Evolutionary conservation across 257 asterid genomes (phyloP).

Genomic region (Buddleja alternifolia): DNA sequence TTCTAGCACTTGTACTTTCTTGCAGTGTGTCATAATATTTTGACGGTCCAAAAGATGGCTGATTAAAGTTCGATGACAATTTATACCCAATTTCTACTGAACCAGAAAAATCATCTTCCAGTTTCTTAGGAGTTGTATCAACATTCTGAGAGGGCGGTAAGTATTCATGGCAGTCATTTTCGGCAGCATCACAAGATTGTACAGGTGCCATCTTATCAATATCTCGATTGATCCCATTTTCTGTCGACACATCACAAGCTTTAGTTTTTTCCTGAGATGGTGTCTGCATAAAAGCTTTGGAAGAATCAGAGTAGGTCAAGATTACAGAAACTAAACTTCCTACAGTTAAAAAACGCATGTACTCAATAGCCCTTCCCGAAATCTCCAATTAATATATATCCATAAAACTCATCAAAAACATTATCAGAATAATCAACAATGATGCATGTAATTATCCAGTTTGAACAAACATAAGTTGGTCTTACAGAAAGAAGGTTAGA

Average conservation of each 20-base stretch:
- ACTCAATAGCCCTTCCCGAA: background rate
- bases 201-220: constrained; percentile 41
- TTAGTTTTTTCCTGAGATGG: constrained; percentile 49
- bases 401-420: background rate
- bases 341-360: background rate
- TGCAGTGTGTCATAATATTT: constrained; percentile 40
- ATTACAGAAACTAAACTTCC: constrained; percentile 22
- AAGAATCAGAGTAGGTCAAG: constrained; percentile 42
- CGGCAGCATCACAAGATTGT: constrained; percentile 46
- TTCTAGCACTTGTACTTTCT: constrained; percentile 36
- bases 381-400: too few relatives aligned
- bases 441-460: constrained; percentile 3
- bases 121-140: constrained; percentile 36
- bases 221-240: constrained; percentile 40
- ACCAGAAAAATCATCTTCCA: constrained; percentile 35
- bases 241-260: constrained; percentile 39
- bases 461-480: constrained; percentile 27
- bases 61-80: constrained; percentile 41
- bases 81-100: constrained; percentile 54
- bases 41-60: constrained; percentile 41
- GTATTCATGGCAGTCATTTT: constrained; percentile 33
- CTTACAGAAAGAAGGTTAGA: constrained; percentile 62
- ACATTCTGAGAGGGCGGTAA: constrained; percentile 39
- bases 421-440: background rate
- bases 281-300: constrained; percentile 55